Evolutionary conservation across 257 asterid species (phyloP).

Genomic region (Lycium barbarum): DNA sequence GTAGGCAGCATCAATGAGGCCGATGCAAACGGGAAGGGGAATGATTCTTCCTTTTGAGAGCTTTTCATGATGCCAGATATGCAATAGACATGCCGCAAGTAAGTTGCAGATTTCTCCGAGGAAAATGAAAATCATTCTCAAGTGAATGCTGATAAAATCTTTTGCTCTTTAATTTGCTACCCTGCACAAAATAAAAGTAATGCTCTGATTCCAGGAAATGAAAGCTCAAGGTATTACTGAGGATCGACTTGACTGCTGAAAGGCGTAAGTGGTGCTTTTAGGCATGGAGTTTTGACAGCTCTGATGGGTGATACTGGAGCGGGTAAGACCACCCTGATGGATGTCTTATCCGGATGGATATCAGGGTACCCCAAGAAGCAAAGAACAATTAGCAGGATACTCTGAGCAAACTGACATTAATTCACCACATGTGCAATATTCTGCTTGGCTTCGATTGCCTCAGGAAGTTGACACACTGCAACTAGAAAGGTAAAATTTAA

Average conservation of each 20-base stretch:
- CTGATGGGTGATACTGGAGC: conserved; percentile 70
- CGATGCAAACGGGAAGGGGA: conserved; percentile 38
- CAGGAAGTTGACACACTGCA: conserved; percentile 48
- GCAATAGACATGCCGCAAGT: conserved; percentile 56
- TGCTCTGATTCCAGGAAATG: conserved; percentile 47
- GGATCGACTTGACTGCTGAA: conserved; percentile 47
- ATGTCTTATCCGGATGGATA: conserved; percentile 62
- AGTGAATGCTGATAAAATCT: not conserved
- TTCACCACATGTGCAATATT: conserved; percentile 55
- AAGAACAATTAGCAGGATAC: conserved; percentile 57
- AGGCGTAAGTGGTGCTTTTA: conserved; percentile 59
- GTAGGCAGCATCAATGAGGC: conserved; percentile 23
- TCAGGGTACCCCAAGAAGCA: conserved; percentile 64
- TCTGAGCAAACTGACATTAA: conserved; percentile 66
- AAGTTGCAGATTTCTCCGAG: no score
- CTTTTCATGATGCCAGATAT: conserved; percentile 55
- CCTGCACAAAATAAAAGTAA: not conserved
- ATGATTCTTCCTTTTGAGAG: conserved; percentile 65
- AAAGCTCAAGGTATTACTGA: conserved; percentile 51
- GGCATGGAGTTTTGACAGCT: conserved; percentile 67
- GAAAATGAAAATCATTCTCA: not conserved
- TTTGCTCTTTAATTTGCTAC: not conserved
- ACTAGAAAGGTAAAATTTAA: conserved; percentile 47
- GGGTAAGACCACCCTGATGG: conserved; percentile 68
- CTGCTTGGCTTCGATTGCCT: conserved; percentile 62